phyloP scores from a whole-genome alignment of 2,329 filamentous ascomycete species.

The Lasiodiplodia hormozganensis region DNA sequence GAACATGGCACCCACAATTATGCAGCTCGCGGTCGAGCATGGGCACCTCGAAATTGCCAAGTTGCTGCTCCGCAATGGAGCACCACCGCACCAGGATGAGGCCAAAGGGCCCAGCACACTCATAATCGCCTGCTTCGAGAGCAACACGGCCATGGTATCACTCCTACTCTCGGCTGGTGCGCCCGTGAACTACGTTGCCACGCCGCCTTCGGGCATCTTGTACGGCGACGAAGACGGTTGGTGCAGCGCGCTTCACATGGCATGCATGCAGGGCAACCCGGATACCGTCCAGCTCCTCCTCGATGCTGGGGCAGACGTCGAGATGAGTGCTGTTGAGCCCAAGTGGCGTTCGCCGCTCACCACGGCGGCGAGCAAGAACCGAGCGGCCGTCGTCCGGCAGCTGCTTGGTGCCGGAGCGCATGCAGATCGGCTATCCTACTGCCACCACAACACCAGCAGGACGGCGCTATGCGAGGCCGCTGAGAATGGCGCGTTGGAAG shows the following conservation, averaged over 20 bases:
- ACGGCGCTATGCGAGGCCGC: neutral
- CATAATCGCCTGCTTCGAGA: neutral
- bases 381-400: neutral
- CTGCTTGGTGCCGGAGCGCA: neutral
- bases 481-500: neutral
- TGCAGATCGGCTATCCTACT: neutral
- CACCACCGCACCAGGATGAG: neutral
- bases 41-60: neutral
- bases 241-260: neutral
- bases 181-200: neutral
- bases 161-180: constrained; percentile 30
- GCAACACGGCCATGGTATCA: neutral
- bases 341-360: neutral
- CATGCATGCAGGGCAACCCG: neutral
- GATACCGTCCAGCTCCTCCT: neutral
- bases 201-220: too few relatives aligned
- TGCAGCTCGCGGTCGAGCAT: neutral
- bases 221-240: too few relatives aligned
- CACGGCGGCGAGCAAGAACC: neutral
- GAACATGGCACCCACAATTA: neutral
- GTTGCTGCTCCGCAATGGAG: neutral
- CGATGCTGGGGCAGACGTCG: neutral
- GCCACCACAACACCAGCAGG: neutral
- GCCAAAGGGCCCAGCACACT: too few relatives aligned
- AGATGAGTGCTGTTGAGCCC: neutral